Percentiles rank a stretch among this genome's conserved stretches.
Evolutionary conservation across 1,284 basidiomycete species (phyloP).

Genomic region (Fomitopsis betulina): DNA sequence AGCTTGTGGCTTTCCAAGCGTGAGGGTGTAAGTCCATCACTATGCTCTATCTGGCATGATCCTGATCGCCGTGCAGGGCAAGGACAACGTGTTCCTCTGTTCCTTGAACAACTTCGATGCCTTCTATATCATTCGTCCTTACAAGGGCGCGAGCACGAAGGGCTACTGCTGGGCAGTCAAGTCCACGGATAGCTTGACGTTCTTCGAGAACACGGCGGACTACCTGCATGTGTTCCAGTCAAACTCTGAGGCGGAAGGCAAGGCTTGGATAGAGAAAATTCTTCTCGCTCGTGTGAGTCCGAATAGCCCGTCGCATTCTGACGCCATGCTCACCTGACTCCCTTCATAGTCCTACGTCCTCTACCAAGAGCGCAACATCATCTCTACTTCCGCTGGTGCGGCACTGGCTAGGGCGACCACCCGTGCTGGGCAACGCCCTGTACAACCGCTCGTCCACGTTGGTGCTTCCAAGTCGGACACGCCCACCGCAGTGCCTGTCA

Average conservation of each 20-base stretch:
- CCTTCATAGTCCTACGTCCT: slow-evolving; percentile 66
- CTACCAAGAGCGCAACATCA: slow-evolving; percentile 68
- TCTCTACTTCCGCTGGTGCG: slow-evolving; percentile 37
- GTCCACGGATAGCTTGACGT: slow-evolving; percentile 77
- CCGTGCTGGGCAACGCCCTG: slow-evolving; percentile 28
- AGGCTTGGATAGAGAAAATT: slow-evolving; percentile 67
- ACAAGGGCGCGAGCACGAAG: slow-evolving; percentile 62
- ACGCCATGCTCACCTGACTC: neutral
- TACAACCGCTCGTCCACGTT: slow-evolving; percentile 39
- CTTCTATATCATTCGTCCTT: slow-evolving; percentile 66
- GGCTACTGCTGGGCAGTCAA: slow-evolving; percentile 82
- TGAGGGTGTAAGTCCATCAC: slow-evolving; percentile 57
- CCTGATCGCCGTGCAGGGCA: slow-evolving; percentile 48
- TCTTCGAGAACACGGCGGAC: slow-evolving; percentile 82
- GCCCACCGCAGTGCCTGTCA: slow-evolving; percentile 10
- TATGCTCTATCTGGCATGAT: neutral
- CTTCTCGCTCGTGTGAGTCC: slow-evolving; percentile 69
- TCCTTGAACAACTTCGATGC: slow-evolving; percentile 83
- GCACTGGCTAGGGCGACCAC: slow-evolving; percentile 43
- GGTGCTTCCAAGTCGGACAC: slow-evolving; percentile 15
- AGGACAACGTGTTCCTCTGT: slow-evolving; percentile 78
- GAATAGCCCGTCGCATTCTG: neutral
- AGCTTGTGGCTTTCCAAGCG: slow-evolving; percentile 83
- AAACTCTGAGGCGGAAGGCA: slow-evolving; percentile 66
- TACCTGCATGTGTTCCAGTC: slow-evolving; percentile 77